Conservation (phyloP, 768 basidiomycete genomes). For the Tricholoma furcatifolium region DNA sequence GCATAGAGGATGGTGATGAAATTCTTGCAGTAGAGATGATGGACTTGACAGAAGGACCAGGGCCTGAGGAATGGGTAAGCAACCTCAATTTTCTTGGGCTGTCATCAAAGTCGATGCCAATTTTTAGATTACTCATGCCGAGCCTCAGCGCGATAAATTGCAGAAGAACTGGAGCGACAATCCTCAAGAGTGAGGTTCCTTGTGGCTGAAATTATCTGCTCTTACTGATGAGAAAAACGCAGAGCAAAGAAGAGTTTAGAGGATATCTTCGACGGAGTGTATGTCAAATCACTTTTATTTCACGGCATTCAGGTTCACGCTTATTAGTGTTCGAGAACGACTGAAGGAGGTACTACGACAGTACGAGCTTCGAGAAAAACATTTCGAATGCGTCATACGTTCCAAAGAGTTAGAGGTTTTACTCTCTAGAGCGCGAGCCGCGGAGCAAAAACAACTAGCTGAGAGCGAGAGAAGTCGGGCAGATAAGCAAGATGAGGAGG, state of each 20-base stretch:
- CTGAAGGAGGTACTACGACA: constrained; percentile 85
- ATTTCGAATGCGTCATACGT: constrained; percentile 90
- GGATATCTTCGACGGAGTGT: constrained; percentile 87
- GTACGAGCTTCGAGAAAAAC: constrained; percentile 87
- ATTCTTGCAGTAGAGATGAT: constrained; percentile 88
- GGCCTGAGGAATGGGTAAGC: constrained; percentile 63
- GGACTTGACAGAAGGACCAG: constrained; percentile 77
- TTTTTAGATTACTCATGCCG: constrained; percentile 60
- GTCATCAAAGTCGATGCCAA: neutral
- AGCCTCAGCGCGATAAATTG: constrained; percentile 65
- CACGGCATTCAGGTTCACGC: neutral
- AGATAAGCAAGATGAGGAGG: constrained; percentile 75
- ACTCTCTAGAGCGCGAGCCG: constrained; percentile 81
- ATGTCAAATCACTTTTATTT: constrained; percentile 30
- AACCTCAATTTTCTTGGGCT: neutral
- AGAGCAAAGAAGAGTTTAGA: constrained; percentile 77
- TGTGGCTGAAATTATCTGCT: neutral
- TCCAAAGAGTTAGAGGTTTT: constrained; percentile 91
- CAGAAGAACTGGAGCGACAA: constrained; percentile 82
- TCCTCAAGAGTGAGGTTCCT: constrained; percentile 60
- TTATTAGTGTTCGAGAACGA: constrained; percentile 72
- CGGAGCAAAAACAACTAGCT: constrained; percentile 82
- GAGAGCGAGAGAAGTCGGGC: constrained; percentile 71
- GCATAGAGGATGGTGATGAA: constrained; percentile 87
- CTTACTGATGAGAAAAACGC: constrained; percentile 10